phyloP scores from a whole-genome alignment of 257 asterid genomes.

The Petunia secreta region DNA sequence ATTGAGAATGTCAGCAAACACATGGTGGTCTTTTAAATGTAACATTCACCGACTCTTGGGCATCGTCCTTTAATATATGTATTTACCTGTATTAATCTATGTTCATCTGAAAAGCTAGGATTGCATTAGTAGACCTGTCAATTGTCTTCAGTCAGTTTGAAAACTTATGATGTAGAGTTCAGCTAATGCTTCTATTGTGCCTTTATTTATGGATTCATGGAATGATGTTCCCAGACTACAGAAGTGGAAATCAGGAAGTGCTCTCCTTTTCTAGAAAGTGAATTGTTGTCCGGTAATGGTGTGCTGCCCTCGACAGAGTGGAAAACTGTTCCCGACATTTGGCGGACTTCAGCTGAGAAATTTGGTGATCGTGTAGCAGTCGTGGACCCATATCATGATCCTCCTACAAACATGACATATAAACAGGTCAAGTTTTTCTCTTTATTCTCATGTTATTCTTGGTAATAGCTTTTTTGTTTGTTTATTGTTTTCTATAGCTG shows the following conservation, averaged over 20 bases:
- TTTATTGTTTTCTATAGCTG: neutral
- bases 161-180: neutral
- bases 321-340: slow-evolving; percentile 86
- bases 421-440: slow-evolving; percentile 55
- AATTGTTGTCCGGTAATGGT: slow-evolving; percentile 45
- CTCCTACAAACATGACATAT: slow-evolving; percentile 76
- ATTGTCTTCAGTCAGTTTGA: neutral
- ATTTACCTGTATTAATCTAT: neutral
- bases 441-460: slow-evolving; percentile 4
- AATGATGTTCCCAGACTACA: neutral
- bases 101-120: neutral
- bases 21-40: neutral
- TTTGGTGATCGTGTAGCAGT: slow-evolving; percentile 76
- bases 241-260: slow-evolving; percentile 63
- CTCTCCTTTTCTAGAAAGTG: slow-evolving; percentile 70
- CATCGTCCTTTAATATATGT: neutral
- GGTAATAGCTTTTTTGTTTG: neutral
- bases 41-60: neutral
- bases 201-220: neutral
- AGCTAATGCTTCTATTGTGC: neutral
- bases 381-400: slow-evolving; percentile 86
- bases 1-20: neutral
- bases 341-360: slow-evolving; percentile 81
- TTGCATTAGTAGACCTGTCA: neutral
- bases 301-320: slow-evolving; percentile 57